Evolutionary conservation across 805 yeast genomes (phyloP), one percentile per base, ranked within the genome.

Genomic region (Ogataea parapolymorpha): DNA sequence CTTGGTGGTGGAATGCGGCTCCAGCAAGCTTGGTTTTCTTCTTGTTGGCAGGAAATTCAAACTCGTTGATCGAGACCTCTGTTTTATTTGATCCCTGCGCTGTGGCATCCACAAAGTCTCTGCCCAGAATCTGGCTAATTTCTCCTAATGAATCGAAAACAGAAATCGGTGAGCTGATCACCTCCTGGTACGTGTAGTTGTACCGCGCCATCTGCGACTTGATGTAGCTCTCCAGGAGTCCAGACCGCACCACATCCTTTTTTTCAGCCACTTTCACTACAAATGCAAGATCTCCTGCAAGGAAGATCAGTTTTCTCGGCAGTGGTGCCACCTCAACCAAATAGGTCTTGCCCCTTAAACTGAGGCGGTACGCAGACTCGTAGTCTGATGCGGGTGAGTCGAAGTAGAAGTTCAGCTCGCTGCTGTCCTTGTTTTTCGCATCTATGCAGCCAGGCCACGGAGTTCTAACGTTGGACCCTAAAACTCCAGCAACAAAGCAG

Each of bases 401-500:
- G 36, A 60, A 60, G 35, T 53, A 48, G 33, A 59, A 56, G 25
- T 49, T 49, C 39, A 60, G 45, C 9, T 40, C 50, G 6, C 48
- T 45, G 4, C 50, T 51, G 14, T 50, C 44, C n/a, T 45, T 44
- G 4, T 45, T 25, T 8, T 45, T 42, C 15, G 37, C 32, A 46
- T 67, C 71, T 2, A 65, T 45, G 55, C 72, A 67, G 18, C 66
- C 69, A 4, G 62, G 51, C 72, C 72, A 67, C 15, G 65, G 62
- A n/a, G 65, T 64, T 54, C 72, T 56, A 1, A 63, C 52, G 5
- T 62, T 62, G 12, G 70, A 58, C 32, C 71, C 72, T 11, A 67
- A 44, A 2, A 72, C 70, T 45, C 75, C 75, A 15, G 74, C 66
- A 37, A 72, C 56, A 33, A 62, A 60, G 54, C 79, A 73, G 38